Evolutionary conservation across 2,329 filamentous ascomycete genomes (phyloP).

Genomic region (Peltaster fructicola): DNA sequence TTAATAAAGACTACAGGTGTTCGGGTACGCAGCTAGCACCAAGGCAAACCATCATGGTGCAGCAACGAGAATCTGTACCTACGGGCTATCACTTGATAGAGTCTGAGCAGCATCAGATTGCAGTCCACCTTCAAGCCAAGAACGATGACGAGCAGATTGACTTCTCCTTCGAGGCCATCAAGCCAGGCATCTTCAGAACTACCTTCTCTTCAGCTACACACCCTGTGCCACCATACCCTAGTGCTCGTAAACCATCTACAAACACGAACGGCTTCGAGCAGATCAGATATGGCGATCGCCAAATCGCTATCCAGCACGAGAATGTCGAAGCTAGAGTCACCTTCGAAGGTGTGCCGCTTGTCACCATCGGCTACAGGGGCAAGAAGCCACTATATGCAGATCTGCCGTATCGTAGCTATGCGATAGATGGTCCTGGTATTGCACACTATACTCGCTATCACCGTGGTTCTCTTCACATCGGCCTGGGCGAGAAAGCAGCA

Average conservation of each 20-base stretch:
- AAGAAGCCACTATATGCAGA: conserved; percentile 42
- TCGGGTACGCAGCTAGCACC: no score
- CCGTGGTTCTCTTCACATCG: conserved; percentile 45
- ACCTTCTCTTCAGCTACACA: conserved; percentile 46
- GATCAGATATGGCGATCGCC: no score
- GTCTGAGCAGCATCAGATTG: no score
- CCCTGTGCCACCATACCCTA: conserved; percentile 47
- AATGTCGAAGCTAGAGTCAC: conserved; percentile 38
- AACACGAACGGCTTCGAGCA: no score
- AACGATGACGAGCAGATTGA: conserved; percentile 26
- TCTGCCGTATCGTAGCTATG: conserved; percentile 47
- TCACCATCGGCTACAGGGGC: conserved; percentile 37
- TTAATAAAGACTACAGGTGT: no score
- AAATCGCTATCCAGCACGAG: no score
- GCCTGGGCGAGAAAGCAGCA: conserved; percentile 54
- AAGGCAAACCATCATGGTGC: no score
- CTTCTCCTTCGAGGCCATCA: conserved; percentile 47
- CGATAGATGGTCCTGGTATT: conserved; percentile 41
- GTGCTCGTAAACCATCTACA: no score
- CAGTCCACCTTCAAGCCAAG: conserved; percentile 27
- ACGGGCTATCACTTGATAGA: conserved; percentile 20
- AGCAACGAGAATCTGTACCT: conserved; percentile 30
- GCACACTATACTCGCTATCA: conserved; percentile 49
- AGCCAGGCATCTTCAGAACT: conserved; percentile 47
- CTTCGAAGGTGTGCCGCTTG: conserved; percentile 39